phyloP scores from a whole-genome alignment of 305 asterid genomes.

The Solanum hybrid region DNA sequence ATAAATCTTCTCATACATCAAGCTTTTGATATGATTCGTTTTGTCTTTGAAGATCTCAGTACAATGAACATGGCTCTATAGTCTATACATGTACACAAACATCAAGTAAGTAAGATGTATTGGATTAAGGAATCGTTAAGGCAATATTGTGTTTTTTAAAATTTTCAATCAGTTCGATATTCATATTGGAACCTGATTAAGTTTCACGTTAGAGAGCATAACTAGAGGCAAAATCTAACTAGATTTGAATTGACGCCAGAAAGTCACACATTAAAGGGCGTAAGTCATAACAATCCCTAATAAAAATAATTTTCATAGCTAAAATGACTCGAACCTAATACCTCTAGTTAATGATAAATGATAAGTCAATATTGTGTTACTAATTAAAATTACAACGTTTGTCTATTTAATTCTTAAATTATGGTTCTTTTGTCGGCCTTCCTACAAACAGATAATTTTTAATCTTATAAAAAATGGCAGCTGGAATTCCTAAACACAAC shows the following conservation, averaged over 20 bases:
- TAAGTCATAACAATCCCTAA: neutral
- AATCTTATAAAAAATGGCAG: neutral
- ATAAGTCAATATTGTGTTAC: neutral
- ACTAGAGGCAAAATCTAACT: neutral
- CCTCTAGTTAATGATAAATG: no score
- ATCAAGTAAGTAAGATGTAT: neutral
- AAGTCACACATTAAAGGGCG: neutral
- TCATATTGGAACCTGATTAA: neutral
- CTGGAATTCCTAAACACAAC: neutral
- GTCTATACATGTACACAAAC: neutral
- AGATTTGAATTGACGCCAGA: accelerated
- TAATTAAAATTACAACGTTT: neutral
- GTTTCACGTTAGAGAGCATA: neutral
- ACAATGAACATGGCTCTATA: slow-evolving; percentile 3
- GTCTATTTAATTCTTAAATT: neutral
- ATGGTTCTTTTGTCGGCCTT: neutral
- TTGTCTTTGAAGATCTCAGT: neutral
- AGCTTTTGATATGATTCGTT: neutral
- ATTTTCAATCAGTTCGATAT: neutral
- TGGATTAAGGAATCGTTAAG: neutral
- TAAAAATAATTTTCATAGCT: neutral
- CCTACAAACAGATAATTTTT: neutral
- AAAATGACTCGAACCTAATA: neutral
- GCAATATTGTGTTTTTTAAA: neutral
- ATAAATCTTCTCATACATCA: neutral